Evolutionary conservation across 2,329 filamentous ascomycete genomes (phyloP).

Genomic region (Annulohypoxylon truncatum): DNA sequence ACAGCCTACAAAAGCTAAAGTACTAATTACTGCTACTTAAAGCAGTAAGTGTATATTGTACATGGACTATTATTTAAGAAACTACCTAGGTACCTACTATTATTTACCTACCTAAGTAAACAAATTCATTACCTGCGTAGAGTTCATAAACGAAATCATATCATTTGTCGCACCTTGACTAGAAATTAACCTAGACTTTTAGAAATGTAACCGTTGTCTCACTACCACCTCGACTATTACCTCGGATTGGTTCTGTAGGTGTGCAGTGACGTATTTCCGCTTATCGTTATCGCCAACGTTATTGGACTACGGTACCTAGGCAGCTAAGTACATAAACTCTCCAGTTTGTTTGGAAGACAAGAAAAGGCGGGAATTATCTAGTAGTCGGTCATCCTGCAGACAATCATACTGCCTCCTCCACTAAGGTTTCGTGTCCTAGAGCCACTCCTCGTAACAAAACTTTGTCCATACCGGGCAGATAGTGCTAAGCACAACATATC

Average conservation of each 20-base stretch:
- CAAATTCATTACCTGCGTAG: not conserved
- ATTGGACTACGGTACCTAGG: too few relatives aligned
- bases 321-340: not conserved
- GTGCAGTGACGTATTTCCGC: conserved; percentile 18
- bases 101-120: too few relatives aligned
- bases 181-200: not conserved
- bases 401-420: conserved; percentile 21
- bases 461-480: not conserved
- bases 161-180: not conserved
- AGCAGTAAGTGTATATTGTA: not conserved
- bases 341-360: conserved; percentile 1
- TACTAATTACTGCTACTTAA: too few relatives aligned
- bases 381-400: conserved; percentile 24
- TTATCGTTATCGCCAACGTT: conserved; percentile 28
- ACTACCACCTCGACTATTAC: not conserved
- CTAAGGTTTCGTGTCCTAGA: conserved; percentile 24
- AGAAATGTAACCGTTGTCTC: conserved; percentile 4
- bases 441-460: conserved; percentile 12
- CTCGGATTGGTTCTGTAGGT: too few relatives aligned
- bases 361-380: conserved; percentile 13
- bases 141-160: not conserved
- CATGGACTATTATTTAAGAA: too few relatives aligned
- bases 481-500: not conserved
- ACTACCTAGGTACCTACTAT: too few relatives aligned
- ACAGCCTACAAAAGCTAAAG: not conserved